Evolutionary conservation across 2,329 filamentous ascomycete species (phyloP), one percentile per base, ranked within the genome.

Genomic region (Apiospora kogelbergensis): DNA sequence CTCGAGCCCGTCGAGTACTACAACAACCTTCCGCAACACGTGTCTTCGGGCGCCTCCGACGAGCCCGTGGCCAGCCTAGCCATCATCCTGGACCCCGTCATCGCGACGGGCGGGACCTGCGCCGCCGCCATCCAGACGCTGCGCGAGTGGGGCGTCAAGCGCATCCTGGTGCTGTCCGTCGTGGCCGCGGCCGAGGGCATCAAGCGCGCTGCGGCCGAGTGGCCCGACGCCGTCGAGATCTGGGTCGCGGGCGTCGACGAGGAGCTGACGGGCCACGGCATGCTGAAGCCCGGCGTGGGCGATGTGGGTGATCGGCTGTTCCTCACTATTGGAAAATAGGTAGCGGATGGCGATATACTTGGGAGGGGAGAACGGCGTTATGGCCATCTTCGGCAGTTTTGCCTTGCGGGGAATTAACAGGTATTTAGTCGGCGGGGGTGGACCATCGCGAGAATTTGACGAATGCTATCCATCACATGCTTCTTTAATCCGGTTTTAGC

Each of bases 1-100:
- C 90, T 98, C 68, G 90, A 94, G 76, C 94, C 95, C 3, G 95
- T 98, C 69, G 95, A 97, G 82, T 97, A 98, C 87, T 98, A 98
- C 88, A 98, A 98, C 85, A 97, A 97, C 81, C 90, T 98, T 24
- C 94, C 94, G 44, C 91, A 93, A 81, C 91, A 93, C 42, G 44
- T 37, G 9, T 11, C 81, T 78, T 84, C 46, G 77, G 9, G 7
- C 53, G 3, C 48, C 24, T 3, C 30, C 17, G 6, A 2, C 26
- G 17, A 33, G 17, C 77, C 65, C 45, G 74, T 78, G 57, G 82
- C 82, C 60, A 84, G 80, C 70, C 85, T 97, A 15, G 94, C 94
- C 70, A 92, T 98, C 77, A 84, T 98, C 68, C 88, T 97, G 64
- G 95, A 98, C 78, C 96, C 95, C 3, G 89, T 98, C 74, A 97